phyloP scores from a whole-genome alignment of 441 rosid genomes.

The Cnidoscolus chayamansa region DNA sequence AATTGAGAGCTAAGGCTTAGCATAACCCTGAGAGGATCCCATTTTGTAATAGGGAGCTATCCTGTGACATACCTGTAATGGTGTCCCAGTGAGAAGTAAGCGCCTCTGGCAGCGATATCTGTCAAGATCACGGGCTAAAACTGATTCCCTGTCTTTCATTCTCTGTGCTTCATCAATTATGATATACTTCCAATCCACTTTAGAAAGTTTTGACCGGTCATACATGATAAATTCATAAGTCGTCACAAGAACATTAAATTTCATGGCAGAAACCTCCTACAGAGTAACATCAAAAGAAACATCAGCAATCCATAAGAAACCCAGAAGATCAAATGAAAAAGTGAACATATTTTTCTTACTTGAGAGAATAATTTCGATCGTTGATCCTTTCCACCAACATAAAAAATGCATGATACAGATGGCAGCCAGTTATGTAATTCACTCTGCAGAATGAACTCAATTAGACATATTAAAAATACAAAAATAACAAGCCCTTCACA shows the following conservation, averaged over 20 bases:
- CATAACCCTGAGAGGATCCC: not conserved
- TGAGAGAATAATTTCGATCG: slow-evolving; percentile 94
- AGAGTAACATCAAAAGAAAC: slow-evolving; percentile 23
- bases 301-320: slow-evolving; percentile 26
- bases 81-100: slow-evolving; percentile 99
- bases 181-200: slow-evolving; percentile 97
- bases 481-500: not conserved
- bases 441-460: slow-evolving; percentile 58
- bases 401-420: slow-evolving; percentile 91
- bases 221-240: slow-evolving; percentile 99
- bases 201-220: slow-evolving; percentile 97
- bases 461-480: slow-evolving; percentile 20
- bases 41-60: not conserved
- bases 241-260: slow-evolving; percentile 97
- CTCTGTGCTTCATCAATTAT: slow-evolving; percentile 99
- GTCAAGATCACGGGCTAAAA: slow-evolving; percentile 99
- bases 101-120: slow-evolving; percentile 99
- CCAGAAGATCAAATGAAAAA: not conserved
- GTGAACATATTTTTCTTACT: slow-evolving; percentile 39
- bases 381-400: slow-evolving; percentile 95
- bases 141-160: slow-evolving; percentile 99
- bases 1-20: not conserved
- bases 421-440: slow-evolving; percentile 97
- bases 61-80: slow-evolving; percentile 77
- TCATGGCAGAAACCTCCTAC: slow-evolving; percentile 96